Percentiles rank a stretch among this genome's conserved stretches.
Evolutionary conservation across 306 rosid genomes (phyloP).

Genomic region (Fragaria iinumae): DNA sequence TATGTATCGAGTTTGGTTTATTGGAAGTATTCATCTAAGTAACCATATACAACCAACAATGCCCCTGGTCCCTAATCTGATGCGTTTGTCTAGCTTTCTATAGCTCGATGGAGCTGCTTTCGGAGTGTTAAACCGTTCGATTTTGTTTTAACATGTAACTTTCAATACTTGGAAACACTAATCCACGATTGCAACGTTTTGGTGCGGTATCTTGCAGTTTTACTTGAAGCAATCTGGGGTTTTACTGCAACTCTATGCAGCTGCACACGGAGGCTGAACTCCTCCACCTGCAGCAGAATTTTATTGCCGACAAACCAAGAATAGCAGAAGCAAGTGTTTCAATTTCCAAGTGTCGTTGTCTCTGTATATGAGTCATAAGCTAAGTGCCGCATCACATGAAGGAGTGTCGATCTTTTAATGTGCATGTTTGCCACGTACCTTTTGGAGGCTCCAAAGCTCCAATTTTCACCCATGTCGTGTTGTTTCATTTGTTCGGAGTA

Average conservation of each 20-base stretch:
- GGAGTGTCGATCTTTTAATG: background rate
- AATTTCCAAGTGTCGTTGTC: background rate
- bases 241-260: background rate
- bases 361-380: background rate
- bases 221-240: background rate
- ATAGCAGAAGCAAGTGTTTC: background rate
- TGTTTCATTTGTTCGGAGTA: background rate
- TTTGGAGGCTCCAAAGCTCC: background rate
- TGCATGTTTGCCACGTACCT: conserved; percentile 5
- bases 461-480: background rate
- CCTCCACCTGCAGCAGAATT: background rate
- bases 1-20: background rate
- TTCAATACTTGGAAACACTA: no score
- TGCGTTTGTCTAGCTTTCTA: background rate
- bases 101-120: background rate
- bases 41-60: background rate
- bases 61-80: background rate
- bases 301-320: background rate
- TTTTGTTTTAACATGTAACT: background rate
- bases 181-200: no score
- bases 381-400: background rate
- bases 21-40: background rate
- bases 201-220: no score
- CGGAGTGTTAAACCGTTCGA: background rate
- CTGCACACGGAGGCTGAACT: background rate